phyloP scores from a whole-genome alignment of 2,329 filamentous ascomycete species.

The Endoconidiophora polonica region DNA sequence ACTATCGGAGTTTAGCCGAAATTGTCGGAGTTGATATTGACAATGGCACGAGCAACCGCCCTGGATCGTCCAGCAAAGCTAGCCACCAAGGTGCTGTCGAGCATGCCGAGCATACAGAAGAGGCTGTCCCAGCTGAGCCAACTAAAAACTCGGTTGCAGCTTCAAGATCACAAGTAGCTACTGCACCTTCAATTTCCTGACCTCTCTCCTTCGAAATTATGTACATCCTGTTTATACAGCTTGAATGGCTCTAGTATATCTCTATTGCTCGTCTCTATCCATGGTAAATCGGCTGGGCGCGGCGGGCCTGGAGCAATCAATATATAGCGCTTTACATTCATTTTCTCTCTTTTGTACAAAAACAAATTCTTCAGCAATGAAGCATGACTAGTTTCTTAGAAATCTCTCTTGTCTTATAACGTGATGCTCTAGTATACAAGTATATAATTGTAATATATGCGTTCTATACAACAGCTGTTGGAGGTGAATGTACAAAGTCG shows the following conservation, averaged over 20 bases:
- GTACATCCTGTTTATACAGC: too few species aligned
- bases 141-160: neutral
- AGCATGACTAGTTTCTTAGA: neutral
- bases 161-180: neutral
- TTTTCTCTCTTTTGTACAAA: neutral
- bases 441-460: neutral
- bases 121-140: neutral
- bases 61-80: slow-evolving; percentile 1
- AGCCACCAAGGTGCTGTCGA: slow-evolving; percentile 3
- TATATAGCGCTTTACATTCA: neutral
- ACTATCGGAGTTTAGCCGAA: slow-evolving; percentile 73
- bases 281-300: neutral
- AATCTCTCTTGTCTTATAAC: neutral
- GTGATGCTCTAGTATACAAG: neutral
- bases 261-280: neutral
- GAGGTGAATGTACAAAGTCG: slow-evolving; percentile 25
- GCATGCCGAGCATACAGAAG: slow-evolving; percentile 4
- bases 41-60: neutral
- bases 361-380: neutral
- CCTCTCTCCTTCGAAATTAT: too few species aligned
- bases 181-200: too few species aligned
- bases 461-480: slow-evolving; percentile 13
- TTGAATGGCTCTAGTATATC: too few species aligned
- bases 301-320: neutral
- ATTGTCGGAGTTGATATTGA: slow-evolving; percentile 53